Base-by-base conservation (phyloP, 2,329 filamentous ascomycete species). In the Aspergillus vadensis region DNA sequence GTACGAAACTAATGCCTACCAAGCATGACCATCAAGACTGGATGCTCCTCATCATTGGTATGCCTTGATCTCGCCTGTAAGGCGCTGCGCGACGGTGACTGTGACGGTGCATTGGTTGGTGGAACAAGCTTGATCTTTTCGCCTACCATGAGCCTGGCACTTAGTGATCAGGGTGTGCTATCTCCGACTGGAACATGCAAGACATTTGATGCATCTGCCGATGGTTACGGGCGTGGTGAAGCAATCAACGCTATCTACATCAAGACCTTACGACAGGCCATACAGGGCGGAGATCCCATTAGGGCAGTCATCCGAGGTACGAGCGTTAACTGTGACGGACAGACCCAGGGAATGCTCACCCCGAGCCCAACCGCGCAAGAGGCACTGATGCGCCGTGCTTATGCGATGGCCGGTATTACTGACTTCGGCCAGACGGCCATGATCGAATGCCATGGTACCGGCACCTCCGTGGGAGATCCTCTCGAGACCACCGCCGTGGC, bases 21-120 rank as follows among this genome's bases (percentile, higher is more conserved):
- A 1, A 73, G 72, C 54, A 63, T 72, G 55, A 68, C 61, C 1
- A 63, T 77, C 7, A 66, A 71, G 14, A 80, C 78, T 0, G 79
- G 69, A 0, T 79, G 78, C 49, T 79, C 76, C 0, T 71, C 76
- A 0, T 68, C 75, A 0, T 41, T 77, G 4, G 60, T 67, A 1
- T 68, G 55, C 9, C 58, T 80, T 1, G 67, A 79, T 43, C 57
- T 62, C 14, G 67, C 67, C 10, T 70, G 54, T 69, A 73, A 65
- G 63, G 6, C 58, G 71, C 6, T 65, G 51, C 38, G 39, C 7
- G 17, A n/a, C 5, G 55, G 61, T 12, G 52, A 41, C 14, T 57
- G 53, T 25, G 15, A 50, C 0, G 50, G 57, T 1, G 74, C 75
- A 2, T 39, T 79, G 2, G 74, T 77, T 1, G 71, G 66, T 1